Conservation (phyloP, 208 protist genomes). For the Acanthamoeba divionensis region DNA sequence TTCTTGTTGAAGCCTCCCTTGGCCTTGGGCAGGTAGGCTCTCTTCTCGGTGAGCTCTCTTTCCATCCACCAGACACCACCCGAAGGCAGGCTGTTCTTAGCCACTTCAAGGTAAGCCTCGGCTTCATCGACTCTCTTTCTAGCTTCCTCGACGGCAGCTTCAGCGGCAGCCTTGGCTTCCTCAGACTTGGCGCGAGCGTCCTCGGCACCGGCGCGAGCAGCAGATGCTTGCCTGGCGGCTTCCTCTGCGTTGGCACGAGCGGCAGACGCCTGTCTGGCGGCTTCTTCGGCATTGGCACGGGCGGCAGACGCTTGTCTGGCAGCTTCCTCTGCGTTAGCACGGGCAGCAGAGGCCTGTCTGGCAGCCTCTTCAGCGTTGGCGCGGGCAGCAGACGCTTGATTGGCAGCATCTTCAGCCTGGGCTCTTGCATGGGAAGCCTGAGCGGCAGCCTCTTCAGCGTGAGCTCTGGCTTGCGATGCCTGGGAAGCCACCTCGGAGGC, state of each 20-base stretch:
- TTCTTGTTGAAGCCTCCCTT: slow-evolving; percentile 50
- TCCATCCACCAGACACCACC: slow-evolving; percentile 65
- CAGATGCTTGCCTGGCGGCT: background rate
- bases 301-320: too few species aligned
- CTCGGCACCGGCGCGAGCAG: background rate
- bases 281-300: too few species aligned
- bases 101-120: slow-evolving; percentile 58
- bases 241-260: too few species aligned
- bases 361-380: too few species aligned
- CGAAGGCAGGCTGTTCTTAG: slow-evolving; percentile 41
- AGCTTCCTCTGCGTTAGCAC: too few species aligned
- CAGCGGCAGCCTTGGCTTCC: slow-evolving; percentile 51
- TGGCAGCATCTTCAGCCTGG: too few species aligned
- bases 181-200: background rate
- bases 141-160: slow-evolving; percentile 53
- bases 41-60: slow-evolving; percentile 38
- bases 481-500: background rate
- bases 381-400: too few species aligned
- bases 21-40: slow-evolving; percentile 58
- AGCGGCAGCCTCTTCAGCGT: too few species aligned
- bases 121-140: slow-evolving; percentile 15
- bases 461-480: background rate
- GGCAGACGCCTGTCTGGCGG: too few species aligned
- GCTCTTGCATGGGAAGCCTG: too few species aligned
- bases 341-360: too few species aligned